phyloP scores from a whole-genome alignment of 352 stramenopile genomes.

The Phytophthora litchii region DNA sequence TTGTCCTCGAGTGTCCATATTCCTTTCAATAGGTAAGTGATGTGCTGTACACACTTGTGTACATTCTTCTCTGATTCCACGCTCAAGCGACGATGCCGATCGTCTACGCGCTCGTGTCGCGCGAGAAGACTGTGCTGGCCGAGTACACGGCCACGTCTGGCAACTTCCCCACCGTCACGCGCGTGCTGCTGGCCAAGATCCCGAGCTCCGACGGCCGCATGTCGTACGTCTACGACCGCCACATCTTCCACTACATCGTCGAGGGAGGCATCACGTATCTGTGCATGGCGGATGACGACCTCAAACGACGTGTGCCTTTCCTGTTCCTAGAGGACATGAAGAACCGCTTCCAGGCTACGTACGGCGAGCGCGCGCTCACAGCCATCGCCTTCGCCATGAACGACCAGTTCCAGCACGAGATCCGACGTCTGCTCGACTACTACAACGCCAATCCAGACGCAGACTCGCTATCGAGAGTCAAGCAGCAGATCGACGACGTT shows the following conservation, averaged over 20 bases:
- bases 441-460: constrained; percentile 90
- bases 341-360: constrained; percentile 84
- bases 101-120: constrained; percentile 97
- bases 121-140: constrained; percentile 97
- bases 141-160: constrained; percentile 96
- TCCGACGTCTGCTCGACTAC: constrained; percentile 90
- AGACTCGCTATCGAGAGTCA: constrained; percentile 92
- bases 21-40: neutral
- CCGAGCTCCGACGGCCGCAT: constrained; percentile 92
- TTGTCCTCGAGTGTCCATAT: constrained; percentile 1
- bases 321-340: constrained; percentile 99
- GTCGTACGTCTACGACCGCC: constrained; percentile 98
- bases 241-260: constrained; percentile 97
- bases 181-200: constrained; percentile 97
- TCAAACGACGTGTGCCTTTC: constrained; percentile 96
- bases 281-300: constrained; percentile 97
- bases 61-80: neutral
- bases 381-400: constrained; percentile 99
- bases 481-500: constrained; percentile 97
- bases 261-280: constrained; percentile 96
- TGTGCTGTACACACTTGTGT: neutral
- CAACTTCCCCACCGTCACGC: constrained; percentile 98
- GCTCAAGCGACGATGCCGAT: constrained; percentile 44
- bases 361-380: constrained; percentile 77
- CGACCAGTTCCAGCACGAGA: constrained; percentile 95